Conservation (phyloP, 768 basidiomycete genomes). For the Hydnum rufescens region DNA sequence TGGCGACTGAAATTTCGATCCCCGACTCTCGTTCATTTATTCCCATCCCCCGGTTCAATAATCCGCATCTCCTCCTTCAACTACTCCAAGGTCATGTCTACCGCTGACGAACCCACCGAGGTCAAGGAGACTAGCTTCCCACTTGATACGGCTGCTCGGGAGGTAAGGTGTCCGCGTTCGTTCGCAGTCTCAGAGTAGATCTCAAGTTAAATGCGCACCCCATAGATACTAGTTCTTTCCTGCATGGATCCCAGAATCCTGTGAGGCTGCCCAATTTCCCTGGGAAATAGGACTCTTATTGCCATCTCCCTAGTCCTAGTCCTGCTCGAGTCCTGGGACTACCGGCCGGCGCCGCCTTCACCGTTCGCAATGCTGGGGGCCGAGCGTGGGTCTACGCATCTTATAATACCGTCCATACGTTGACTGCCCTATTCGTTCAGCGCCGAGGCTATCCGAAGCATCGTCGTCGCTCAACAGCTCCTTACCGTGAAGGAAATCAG, state of each 20-base stretch:
- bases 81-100: no score
- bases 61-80: no score
- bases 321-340: slow-evolving; percentile 41
- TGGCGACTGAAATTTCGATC: no score
- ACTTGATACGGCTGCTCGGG: slow-evolving; percentile 27
- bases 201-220: not conserved
- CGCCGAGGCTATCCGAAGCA: slow-evolving; percentile 40
- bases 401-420: not conserved
- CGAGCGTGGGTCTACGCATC: slow-evolving; percentile 26
- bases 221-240: slow-evolving; percentile 21
- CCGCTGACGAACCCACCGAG: slow-evolving; percentile 5
- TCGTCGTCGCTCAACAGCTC: slow-evolving; percentile 53
- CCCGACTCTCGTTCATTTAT: no score
- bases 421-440: slow-evolving; percentile 17
- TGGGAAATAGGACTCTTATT: slow-evolving; percentile 3
- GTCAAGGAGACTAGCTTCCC: slow-evolving; percentile 28
- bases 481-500: slow-evolving; percentile 49
- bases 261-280: slow-evolving; percentile 18
- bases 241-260: slow-evolving; percentile 62
- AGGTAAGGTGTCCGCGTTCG: slow-evolving; percentile 19
- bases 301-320: slow-evolving; percentile 22
- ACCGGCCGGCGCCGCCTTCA: slow-evolving; percentile 45
- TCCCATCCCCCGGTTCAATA: no score
- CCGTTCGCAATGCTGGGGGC: slow-evolving; percentile 59
- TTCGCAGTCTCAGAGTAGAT: no score